Conservation (phyloP, 305 asterid genomes). For the Vinca major region DNA sequence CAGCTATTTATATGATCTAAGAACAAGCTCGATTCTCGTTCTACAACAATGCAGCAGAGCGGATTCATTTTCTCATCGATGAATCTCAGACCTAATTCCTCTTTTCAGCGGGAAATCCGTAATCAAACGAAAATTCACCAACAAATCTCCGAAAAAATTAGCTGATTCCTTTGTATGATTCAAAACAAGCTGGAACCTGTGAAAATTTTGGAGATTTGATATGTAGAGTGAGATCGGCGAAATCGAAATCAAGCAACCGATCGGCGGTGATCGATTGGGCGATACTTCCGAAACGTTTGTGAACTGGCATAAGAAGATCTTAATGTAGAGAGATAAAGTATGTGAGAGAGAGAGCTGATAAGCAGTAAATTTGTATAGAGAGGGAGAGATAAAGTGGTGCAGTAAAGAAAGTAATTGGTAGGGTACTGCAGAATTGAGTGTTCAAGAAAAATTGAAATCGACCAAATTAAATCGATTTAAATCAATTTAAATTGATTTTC, state of each 20-base stretch:
- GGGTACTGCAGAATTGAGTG: too few relatives aligned
- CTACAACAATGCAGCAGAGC: conserved; percentile 99
- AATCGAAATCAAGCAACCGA: conserved; percentile 33
- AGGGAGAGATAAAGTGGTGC: too few relatives aligned
- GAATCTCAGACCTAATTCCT: not conserved
- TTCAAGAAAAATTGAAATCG: too few relatives aligned
- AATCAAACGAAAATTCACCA: not conserved
- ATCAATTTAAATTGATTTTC: too few relatives aligned
- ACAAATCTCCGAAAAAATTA: not conserved
- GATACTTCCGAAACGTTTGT: conserved; percentile 24
- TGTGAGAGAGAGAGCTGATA: not conserved
- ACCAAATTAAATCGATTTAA: too few relatives aligned
- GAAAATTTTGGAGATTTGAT: conserved; percentile 3
- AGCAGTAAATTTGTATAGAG: not conserved
- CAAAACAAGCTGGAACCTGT: too few relatives aligned
- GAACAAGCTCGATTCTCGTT: conserved; percentile 49
- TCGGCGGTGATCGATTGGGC: conserved; percentile 50
- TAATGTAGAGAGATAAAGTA: not conserved
- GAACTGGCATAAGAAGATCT: conserved; percentile 44
- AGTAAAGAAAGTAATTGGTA: too few relatives aligned
- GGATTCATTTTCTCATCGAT: conserved; percentile 59
- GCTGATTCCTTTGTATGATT: conserved; percentile 2
- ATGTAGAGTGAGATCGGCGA: not conserved
- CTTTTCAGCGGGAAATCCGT: not conserved
- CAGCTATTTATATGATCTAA: too few relatives aligned